A percentile compares a stretch with the other conserved stretches of the same genome.
Evolutionary conservation across 2,329 filamentous ascomycete genomes (phyloP).

Genomic region (Botrytis sinoallii): DNA sequence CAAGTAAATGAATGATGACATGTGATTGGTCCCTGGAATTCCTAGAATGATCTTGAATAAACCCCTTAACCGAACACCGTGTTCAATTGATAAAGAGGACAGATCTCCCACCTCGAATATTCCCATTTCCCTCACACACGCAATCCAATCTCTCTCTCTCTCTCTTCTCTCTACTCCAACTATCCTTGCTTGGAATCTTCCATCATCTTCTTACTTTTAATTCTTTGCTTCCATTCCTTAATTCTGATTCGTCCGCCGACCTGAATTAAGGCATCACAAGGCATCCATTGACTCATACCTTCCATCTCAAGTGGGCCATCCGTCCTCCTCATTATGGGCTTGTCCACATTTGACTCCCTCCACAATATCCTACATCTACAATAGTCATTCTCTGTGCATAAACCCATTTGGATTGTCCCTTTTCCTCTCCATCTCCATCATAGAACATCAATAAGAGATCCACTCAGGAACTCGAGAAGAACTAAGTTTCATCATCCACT

Average conservation of each 20-base stretch:
- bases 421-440: background rate
- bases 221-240: background rate
- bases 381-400: background rate
- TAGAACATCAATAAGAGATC: background rate
- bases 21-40: background rate
- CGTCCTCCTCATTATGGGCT: slow-evolving; percentile 17
- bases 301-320: slow-evolving; percentile 1
- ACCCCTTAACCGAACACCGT: slow-evolving; percentile 19
- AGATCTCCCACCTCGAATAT: slow-evolving; percentile 18
- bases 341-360: slow-evolving; percentile 14
- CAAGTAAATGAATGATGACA: background rate
- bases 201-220: background rate
- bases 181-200: background rate
- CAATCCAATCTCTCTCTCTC: background rate
- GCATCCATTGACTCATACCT: slow-evolving; percentile 15
- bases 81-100: slow-evolving; percentile 22
- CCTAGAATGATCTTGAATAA: background rate
- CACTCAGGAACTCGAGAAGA: background rate
- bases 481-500: background rate
- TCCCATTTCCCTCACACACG: background rate
- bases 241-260: background rate
- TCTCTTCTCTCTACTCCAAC: background rate
- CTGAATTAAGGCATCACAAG: background rate
- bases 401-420: background rate
- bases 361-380: slow-evolving; percentile 1